A percentile compares a stretch with the other conserved stretches of the same genome.
Evolutionary conservation across 768 basidiomycete species (phyloP).

Genomic region (Suillus spraguei): DNA sequence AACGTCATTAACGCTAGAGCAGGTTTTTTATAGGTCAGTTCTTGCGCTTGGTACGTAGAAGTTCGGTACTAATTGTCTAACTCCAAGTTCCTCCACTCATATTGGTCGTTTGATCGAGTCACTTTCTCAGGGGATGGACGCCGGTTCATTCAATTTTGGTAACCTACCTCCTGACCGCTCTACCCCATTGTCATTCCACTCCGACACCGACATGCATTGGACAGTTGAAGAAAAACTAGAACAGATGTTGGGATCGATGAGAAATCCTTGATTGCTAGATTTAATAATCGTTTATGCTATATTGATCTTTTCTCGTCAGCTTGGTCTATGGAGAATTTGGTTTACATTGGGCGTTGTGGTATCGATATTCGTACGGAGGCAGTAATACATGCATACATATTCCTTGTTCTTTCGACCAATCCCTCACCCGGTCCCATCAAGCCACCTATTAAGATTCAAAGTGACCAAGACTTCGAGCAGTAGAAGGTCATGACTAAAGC

Average conservation of each 20-base stretch:
- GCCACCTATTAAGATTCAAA: slow-evolving; percentile 73
- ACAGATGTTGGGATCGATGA: slow-evolving; percentile 57
- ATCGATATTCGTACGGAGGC: slow-evolving; percentile 35
- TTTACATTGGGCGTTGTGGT: slow-evolving; percentile 17
- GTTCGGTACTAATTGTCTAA: slow-evolving; percentile 65
- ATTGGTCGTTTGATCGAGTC: slow-evolving; percentile 84
- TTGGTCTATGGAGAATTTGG: slow-evolving; percentile 15
- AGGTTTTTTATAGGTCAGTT: slow-evolving; percentile 31
- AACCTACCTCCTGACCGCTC: slow-evolving; percentile 51
- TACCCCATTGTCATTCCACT: slow-evolving; percentile 59
- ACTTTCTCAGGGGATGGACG: slow-evolving; percentile 79
- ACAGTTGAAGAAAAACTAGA: slow-evolving; percentile 79
- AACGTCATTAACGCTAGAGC: slow-evolving; percentile 11
- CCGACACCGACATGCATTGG: slow-evolving; percentile 64
- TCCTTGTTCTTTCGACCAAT: slow-evolving; percentile 17
- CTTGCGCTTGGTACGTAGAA: slow-evolving; percentile 9
- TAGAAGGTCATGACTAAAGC: slow-evolving; percentile 60
- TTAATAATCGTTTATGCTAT: slow-evolving; percentile 26
- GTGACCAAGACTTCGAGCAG: slow-evolving; percentile 66
- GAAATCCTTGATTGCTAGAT: slow-evolving; percentile 28
- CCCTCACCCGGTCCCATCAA: slow-evolving; percentile 49
- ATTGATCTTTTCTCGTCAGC: slow-evolving; percentile 16
- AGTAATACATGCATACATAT: slow-evolving; percentile 33
- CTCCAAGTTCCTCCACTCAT: slow-evolving; percentile 60
- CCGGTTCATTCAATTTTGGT: slow-evolving; percentile 83